Percentiles rank a stretch among this genome's conserved stretches.
These are phyloP conservation scores for Populus hybrid DNA, from an alignment of 441 rosid species.

Conservation along the genomic window DNA sequence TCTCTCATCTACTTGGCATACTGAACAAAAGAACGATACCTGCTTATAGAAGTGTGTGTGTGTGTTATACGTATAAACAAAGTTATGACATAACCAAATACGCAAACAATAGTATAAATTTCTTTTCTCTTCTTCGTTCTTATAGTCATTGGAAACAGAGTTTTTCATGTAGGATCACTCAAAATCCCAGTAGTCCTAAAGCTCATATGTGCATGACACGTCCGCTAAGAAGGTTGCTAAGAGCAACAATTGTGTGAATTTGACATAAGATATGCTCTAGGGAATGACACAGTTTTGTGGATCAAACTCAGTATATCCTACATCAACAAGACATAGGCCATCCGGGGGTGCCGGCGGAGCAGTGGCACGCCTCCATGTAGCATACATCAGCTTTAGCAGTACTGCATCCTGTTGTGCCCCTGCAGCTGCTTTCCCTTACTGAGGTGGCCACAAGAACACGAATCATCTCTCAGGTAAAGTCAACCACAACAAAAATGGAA, in stretches of 20 bases:
- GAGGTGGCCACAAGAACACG: conserved; percentile 88
- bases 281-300: conserved; percentile 46
- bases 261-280: not conserved
- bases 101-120: too few species aligned
- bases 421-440: conserved; percentile 71
- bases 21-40: not conserved
- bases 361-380: conserved; percentile 86
- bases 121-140: too few species aligned
- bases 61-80: too few species aligned
- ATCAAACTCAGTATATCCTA: conserved; percentile 76
- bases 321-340: conserved; percentile 81
- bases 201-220: too few species aligned
- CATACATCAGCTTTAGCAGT: conserved; percentile 64
- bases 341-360: conserved; percentile 93
- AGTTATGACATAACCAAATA: too few species aligned
- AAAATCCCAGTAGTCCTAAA: too few species aligned
- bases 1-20: too few species aligned
- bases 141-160: too few species aligned
- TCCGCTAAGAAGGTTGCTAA: too few species aligned
- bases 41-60: too few species aligned
- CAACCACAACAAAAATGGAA: conserved; percentile 6
- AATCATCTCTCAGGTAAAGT: conserved; percentile 57
- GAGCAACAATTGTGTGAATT: too few species aligned
- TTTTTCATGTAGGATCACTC: too few species aligned
- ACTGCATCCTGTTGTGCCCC: conserved; percentile 68